Conservation (phyloP, 306 rosid genomes). For the Prosopis cineraria region DNA sequence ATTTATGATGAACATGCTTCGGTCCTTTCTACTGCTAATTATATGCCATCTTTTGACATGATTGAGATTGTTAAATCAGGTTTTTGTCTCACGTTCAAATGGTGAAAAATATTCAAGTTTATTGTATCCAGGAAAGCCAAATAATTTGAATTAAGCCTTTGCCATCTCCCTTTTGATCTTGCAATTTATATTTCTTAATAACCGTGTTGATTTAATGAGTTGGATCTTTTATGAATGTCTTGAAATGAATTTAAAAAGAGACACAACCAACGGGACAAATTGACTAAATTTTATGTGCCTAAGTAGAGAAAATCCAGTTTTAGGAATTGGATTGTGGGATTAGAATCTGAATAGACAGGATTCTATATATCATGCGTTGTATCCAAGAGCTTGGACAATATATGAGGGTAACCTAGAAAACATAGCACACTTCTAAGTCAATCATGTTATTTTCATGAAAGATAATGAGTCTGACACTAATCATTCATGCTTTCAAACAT, state of each 20-base stretch:
- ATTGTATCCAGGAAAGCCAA: too few species aligned
- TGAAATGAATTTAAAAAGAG: constrained; percentile 27
- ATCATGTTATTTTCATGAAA: constrained; percentile 1
- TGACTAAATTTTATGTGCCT: constrained; percentile 33
- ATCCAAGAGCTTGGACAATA: constrained; percentile 91
- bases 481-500: constrained; percentile 39
- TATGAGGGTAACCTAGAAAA: constrained; percentile 64
- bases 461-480: constrained; percentile 16
- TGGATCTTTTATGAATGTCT: too few species aligned
- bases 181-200: too few species aligned
- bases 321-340: too few species aligned
- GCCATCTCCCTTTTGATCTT: too few species aligned
- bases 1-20: constrained; percentile 19
- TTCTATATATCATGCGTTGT: constrained; percentile 86
- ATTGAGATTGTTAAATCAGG: too few species aligned
- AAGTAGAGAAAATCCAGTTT: too few species aligned
- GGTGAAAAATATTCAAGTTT: too few species aligned
- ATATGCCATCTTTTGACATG: too few species aligned
- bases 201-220: too few species aligned
- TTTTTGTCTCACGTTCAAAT: too few species aligned
- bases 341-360: constrained; percentile 48
- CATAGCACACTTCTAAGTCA: constrained; percentile 29
- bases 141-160: too few species aligned
- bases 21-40: constrained; percentile 23
- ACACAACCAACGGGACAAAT: not conserved